Base-by-base conservation (phyloP, 306 rosid genomes). In the Cicer bijugum region DNA sequence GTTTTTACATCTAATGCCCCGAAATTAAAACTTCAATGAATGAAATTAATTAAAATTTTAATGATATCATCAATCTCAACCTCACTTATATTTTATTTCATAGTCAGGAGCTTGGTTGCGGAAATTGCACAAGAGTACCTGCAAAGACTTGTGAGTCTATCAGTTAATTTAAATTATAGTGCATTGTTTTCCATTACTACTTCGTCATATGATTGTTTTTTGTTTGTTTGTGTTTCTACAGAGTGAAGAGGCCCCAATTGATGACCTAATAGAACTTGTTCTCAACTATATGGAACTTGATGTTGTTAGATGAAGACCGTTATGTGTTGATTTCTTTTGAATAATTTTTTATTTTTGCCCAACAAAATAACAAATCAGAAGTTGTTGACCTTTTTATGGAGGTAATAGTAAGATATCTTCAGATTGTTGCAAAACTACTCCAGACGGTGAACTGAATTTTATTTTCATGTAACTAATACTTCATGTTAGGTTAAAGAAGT, bases 331-430 rank as follows among this genome's bases (percentile, higher is more conserved):
- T 71, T 48, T 56, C 12, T 46, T 37, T 74, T 85, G 50, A 58
- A 53, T 71, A 74, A 19, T 19, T 19, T 72, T 11, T 69, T 72
- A 53, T 78, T 73, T 28, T 72, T 87, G 78, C 1, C 1, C 90
- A 94, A 97, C 97, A 89, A 80, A 91, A 91, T 79, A 96, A 97
- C 4, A 97, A 94, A 72, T 91, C 97, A 20, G 98, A 94, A 84
- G 98, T 96, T 61, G 97, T 94, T 57, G 98, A 94, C 85, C 97
- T 94, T 71, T 80, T 94, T 77, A 89, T 94, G 95, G 98, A 94
- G 97, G 98, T 94, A 81, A 65, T 61, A 12, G 19, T 56, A 16
- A 2, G 11, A 44, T 81, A 33, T 66, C 7, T 56, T 66, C 58
- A 47, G 28, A 11, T 51, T 50, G 33, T 57, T 33, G 9, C 45